A percentile compares a stretch with the other conserved stretches of the same genome.
Conservation (phyloP, 2,329 filamentous ascomycete genomes). For the Pseudogymnoascus sp. region DNA sequence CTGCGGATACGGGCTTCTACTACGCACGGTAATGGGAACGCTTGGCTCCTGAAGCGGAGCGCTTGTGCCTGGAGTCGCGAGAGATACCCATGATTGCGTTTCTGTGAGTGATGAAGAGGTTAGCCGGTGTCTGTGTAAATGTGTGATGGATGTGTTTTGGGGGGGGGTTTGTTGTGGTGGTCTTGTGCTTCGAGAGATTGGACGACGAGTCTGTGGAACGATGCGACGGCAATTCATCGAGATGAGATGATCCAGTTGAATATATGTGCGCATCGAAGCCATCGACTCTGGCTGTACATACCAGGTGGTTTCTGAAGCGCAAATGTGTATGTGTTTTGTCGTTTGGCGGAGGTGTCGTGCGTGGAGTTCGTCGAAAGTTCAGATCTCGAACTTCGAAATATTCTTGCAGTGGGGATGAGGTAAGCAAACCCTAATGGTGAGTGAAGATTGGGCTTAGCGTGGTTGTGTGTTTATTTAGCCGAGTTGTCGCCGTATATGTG, state of each 20-base stretch:
- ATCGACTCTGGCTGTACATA: conserved; percentile 11
- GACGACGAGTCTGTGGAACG: background rate
- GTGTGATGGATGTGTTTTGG: background rate
- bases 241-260: background rate
- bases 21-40: conserved; percentile 79
- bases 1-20: conserved; percentile 57
- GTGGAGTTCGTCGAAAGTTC: conserved; percentile 3
- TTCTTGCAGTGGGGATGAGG: conserved; percentile 9
- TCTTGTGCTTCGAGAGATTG: background rate
- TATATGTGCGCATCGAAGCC: conserved; percentile 3
- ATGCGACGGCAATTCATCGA: conserved; percentile 1
- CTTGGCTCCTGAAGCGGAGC: conserved; percentile 98
- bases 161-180: background rate
- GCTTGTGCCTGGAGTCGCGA: conserved; percentile 99
- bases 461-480: background rate
- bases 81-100: conserved; percentile 97
- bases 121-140: conserved; percentile 19
- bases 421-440: conserved; percentile 10
- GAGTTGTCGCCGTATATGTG: background rate
- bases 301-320: conserved; percentile 12
- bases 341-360: conserved; percentile 12
- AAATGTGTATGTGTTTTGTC: conserved; percentile 9
- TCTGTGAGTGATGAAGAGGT: conserved; percentile 37
- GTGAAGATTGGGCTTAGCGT: background rate
- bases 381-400: conserved; percentile 11